These are phyloP conservation scores for Triangularia verruculosa DNA, from an alignment of 2,329 filamentous ascomycete genomes.

Conservation along the genomic window DNA sequence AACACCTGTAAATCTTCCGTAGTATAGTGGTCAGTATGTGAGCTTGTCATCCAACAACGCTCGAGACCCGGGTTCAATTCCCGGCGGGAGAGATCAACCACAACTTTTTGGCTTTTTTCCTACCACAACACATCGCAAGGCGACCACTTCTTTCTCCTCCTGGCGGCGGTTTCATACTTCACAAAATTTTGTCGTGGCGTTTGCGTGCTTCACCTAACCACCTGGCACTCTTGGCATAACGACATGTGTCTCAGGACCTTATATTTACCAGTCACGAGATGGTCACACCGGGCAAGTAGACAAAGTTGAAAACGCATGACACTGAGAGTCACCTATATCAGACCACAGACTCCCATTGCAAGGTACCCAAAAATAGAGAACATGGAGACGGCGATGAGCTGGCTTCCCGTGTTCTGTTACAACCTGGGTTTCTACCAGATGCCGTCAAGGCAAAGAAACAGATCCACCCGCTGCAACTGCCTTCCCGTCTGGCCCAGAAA, in stretches of 20 bases:
- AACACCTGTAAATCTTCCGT: slow-evolving; percentile 24
- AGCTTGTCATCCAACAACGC: slow-evolving; percentile 23
- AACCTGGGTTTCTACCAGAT: background rate
- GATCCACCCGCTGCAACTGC: background rate
- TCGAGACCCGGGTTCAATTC: slow-evolving; percentile 27
- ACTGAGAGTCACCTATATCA: background rate
- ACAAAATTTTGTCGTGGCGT: too few species aligned
- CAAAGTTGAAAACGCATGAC: background rate
- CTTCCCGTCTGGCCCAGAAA: background rate
- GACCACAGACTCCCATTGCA: background rate
- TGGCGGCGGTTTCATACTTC: too few species aligned
- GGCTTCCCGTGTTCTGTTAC: background rate
- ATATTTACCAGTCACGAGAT: background rate
- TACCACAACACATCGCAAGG: too few species aligned
- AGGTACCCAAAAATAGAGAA: background rate
- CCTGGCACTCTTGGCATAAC: background rate
- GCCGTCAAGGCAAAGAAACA: background rate
- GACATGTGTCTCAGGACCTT: background rate
- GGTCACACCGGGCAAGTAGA: background rate
- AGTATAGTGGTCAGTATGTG: slow-evolving; percentile 27
- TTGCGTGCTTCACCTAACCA: background rate
- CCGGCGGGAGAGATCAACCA: slow-evolving; percentile 22
- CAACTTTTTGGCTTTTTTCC: slow-evolving; percentile 1
- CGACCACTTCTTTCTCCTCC: too few species aligned
- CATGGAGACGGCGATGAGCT: background rate